These are phyloP conservation scores for Tanozyma kutaoensis DNA, from an alignment of 805 yeast genomes.

Conservation along the genomic window DNA sequence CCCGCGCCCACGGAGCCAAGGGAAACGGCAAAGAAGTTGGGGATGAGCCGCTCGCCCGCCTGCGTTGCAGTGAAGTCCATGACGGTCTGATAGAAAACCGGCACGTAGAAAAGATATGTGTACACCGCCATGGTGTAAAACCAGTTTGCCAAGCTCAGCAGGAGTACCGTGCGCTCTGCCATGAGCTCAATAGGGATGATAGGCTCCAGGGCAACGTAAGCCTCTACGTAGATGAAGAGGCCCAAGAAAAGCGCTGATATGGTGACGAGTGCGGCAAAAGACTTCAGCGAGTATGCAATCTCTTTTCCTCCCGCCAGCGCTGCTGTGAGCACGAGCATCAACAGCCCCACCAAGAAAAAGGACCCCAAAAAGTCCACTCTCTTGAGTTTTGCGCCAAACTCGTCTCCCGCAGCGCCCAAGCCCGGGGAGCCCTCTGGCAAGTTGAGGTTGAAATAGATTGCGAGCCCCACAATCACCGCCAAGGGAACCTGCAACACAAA, in stretches of 20 bases:
- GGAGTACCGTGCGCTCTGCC: constrained; percentile 43
- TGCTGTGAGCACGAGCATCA: constrained; percentile 47
- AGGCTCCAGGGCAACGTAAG: constrained; percentile 43
- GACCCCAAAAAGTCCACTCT: constrained; percentile 24
- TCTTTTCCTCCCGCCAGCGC: constrained; percentile 56
- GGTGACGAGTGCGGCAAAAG: constrained; percentile 20
- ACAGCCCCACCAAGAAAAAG: constrained; percentile 37
- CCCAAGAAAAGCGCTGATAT: constrained; percentile 20
- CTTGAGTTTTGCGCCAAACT: constrained; percentile 32
- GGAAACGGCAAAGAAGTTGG: constrained; percentile 60
- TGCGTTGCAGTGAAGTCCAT: constrained; percentile 37
- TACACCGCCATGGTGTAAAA: constrained; percentile 58
- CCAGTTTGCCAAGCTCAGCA: constrained; percentile 58
- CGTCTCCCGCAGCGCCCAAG: constrained; percentile 33
- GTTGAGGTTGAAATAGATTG: constrained; percentile 23
- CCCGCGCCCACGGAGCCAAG: constrained; percentile 59
- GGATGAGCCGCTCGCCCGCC: constrained; percentile 44
- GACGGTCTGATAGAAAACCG: constrained; percentile 51
- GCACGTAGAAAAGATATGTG: constrained; percentile 54
- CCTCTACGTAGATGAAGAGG: constrained; percentile 39
- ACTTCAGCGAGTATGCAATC: constrained; percentile 30
- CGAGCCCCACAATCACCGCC: constrained; percentile 27
- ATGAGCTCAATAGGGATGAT: constrained; percentile 52
- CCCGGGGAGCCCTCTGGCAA: constrained; percentile 48
- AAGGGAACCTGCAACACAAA: constrained; percentile 27